A percentile compares a stretch with the other conserved stretches of the same genome.
These are phyloP conservation scores for Aspergillus jensenii DNA, from an alignment of 2,329 filamentous ascomycete species.

Conservation along the genomic window DNA sequence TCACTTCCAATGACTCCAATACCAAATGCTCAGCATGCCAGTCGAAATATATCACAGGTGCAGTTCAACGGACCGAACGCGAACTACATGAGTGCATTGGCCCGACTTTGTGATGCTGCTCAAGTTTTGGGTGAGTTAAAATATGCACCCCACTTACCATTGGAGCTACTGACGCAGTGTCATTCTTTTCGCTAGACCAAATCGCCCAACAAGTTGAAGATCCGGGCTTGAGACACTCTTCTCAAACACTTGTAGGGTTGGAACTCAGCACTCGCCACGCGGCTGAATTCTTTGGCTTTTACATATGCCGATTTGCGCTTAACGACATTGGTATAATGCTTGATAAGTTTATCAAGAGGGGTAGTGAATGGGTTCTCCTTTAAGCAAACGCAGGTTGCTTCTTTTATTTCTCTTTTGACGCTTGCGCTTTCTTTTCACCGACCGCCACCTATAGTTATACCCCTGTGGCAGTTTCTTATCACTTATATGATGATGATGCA, in stretches of 20 bases:
- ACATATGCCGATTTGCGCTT: constrained; percentile 92
- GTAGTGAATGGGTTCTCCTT: constrained; percentile 85
- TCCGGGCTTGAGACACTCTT: constrained; percentile 84
- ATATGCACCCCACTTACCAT: background rate
- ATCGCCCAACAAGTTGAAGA: constrained; percentile 96
- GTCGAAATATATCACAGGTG: constrained; percentile 67
- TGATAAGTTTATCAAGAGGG: constrained; percentile 96
- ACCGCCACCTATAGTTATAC: background rate
- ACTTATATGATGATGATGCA: background rate
- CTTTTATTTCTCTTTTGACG: background rate
- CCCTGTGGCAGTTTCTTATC: background rate
- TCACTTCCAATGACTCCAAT: constrained; percentile 73
- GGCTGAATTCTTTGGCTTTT: constrained; percentile 97
- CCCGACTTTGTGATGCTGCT: constrained; percentile 86
- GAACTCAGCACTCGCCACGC: constrained; percentile 92
- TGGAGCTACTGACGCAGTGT: constrained; percentile 13
- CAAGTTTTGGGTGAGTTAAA: constrained; percentile 75
- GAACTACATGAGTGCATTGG: constrained; percentile 87
- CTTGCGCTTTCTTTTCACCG: background rate
- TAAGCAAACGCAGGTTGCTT: constrained; percentile 26
- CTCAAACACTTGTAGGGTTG: constrained; percentile 90
- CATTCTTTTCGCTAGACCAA: constrained; percentile 63
- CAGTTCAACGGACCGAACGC: constrained; percentile 81
- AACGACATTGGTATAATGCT: constrained; percentile 79
- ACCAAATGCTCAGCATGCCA: constrained; percentile 65